A percentile compares a stretch with the other conserved stretches of the same genome.
These are phyloP conservation scores for Spathaspora jeffriesii DNA, from an alignment of 1,139 yeast genomes.

Conservation along the genomic window DNA sequence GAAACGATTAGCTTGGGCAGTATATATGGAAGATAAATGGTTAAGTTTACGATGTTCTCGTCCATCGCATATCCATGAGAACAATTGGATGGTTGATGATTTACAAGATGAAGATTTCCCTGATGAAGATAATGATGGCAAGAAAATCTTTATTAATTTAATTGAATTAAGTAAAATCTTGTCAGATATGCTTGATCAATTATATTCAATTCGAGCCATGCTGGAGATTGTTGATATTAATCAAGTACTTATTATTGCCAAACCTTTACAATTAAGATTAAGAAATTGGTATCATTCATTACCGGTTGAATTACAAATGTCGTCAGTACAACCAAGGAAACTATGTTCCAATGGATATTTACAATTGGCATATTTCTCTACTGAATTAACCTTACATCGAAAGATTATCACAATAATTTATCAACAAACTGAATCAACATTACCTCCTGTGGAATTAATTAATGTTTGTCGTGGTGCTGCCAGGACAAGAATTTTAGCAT, in stretches of 20 bases:
- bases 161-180: slow-evolving; percentile 69
- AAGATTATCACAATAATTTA: slow-evolving; percentile 66
- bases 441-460: slow-evolving; percentile 57
- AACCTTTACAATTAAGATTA: slow-evolving; percentile 78
- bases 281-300: slow-evolving; percentile 85
- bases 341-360: slow-evolving; percentile 71
- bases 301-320: slow-evolving; percentile 71
- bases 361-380: slow-evolving; percentile 83
- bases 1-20: slow-evolving; percentile 91
- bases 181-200: slow-evolving; percentile 68
- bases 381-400: slow-evolving; percentile 82
- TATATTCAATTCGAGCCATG: slow-evolving; percentile 72
- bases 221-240: slow-evolving; percentile 56
- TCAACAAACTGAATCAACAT: slow-evolving; percentile 38
- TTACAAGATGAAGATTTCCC: slow-evolving; percentile 77
- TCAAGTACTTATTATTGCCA: slow-evolving; percentile 70
- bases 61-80: slow-evolving; percentile 71
- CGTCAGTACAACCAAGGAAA: slow-evolving; percentile 57
- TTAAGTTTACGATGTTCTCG: slow-evolving; percentile 73
- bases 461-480: slow-evolving; percentile 85
- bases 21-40: slow-evolving; percentile 90
- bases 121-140: slow-evolving; percentile 70
- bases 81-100: slow-evolving; percentile 69
- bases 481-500: slow-evolving; percentile 73
- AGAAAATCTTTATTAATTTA: slow-evolving; percentile 66